phyloP scores from a whole-genome alignment of 2,329 filamentous ascomycete species.

The Alternaria sp. region DNA sequence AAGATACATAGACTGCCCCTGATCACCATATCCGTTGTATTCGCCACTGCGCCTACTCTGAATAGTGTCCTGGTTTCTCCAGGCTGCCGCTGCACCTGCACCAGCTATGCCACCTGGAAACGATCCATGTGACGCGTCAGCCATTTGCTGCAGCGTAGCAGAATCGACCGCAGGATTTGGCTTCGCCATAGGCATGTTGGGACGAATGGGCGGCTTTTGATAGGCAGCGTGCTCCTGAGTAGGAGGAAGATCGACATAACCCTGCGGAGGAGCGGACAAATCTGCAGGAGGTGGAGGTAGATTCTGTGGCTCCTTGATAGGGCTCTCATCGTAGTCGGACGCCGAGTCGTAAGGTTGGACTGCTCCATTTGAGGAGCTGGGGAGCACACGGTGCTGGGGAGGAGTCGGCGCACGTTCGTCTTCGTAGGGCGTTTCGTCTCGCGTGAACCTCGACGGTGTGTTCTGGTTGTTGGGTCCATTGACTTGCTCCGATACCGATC shows the following conservation, averaged over 20 bases:
- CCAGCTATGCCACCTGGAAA: slow-evolving; percentile 47
- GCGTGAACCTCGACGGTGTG: slow-evolving; percentile 52
- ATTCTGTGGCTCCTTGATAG: slow-evolving; percentile 36
- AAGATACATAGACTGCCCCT: slow-evolving; percentile 32
- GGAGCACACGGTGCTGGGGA: slow-evolving; percentile 49
- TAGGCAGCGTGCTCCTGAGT: slow-evolving; percentile 80
- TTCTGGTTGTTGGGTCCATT: slow-evolving; percentile 55
- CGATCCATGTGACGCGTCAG: slow-evolving; percentile 69
- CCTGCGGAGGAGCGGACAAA: slow-evolving; percentile 63
- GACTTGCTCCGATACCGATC: slow-evolving; percentile 59
- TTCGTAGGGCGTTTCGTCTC: slow-evolving; percentile 43
- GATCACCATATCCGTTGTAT: slow-evolving; percentile 32
- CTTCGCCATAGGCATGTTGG: slow-evolving; percentile 77
- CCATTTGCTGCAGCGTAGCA: slow-evolving; percentile 82
- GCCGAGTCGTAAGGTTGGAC: slow-evolving; percentile 37
- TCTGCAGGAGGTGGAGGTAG: slow-evolving; percentile 49
- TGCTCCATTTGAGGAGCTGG: slow-evolving; percentile 26
- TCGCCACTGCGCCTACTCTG: slow-evolving; percentile 47
- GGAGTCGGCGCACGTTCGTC: slow-evolving; percentile 53
- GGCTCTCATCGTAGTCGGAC: slow-evolving; percentile 43
- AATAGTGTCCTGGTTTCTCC: slow-evolving; percentile 46
- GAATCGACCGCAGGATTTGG: slow-evolving; percentile 86
- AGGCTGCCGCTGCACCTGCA: slow-evolving; percentile 53
- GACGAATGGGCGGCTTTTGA: slow-evolving; percentile 72
- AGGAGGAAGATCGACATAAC: slow-evolving; percentile 80